Percentiles rank a stretch among this genome's conserved stretches.
phyloP scores from a whole-genome alignment of 192 early-diverging fungal genomes.

The Linnemannia zychae region DNA sequence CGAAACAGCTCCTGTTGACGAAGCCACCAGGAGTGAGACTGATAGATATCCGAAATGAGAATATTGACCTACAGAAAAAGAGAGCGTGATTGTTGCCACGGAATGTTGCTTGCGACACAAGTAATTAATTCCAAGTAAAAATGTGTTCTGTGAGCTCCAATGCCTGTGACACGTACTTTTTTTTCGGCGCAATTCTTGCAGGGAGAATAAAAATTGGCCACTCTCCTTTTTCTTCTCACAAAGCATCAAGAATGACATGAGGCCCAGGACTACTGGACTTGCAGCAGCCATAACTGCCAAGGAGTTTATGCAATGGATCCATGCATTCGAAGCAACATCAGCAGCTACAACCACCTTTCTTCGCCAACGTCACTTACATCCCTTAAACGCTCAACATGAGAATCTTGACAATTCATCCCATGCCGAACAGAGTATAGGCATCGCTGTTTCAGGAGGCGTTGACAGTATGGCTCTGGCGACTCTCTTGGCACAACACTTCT shows the following conservation, averaged over 20 bases:
- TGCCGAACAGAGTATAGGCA: slow-evolving; percentile 10
- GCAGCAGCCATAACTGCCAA: slow-evolving; percentile 23
- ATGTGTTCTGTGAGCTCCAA: no score
- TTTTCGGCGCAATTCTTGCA: no score
- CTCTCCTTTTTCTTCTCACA: background rate
- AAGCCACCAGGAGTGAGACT: background rate
- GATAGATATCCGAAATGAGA: background rate
- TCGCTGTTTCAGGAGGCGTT: slow-evolving; percentile 59
- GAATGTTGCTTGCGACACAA: no score
- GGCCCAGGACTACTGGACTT: slow-evolving; percentile 6
- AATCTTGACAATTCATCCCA: background rate
- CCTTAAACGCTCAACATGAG: no score
- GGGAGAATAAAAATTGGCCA: background rate
- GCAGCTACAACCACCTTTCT: background rate
- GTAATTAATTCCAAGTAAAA: no score
- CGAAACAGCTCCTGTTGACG: background rate
- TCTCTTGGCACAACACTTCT: slow-evolving; percentile 28
- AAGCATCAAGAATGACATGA: slow-evolving; percentile 23
- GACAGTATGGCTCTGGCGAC: slow-evolving; percentile 56
- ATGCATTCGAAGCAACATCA: background rate
- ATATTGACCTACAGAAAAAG: background rate
- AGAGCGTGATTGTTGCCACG: background rate
- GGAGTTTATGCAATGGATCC: slow-evolving; percentile 31
- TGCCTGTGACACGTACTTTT: no score
- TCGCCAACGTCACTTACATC: background rate